Percentiles rank a stretch among this genome's conserved stretches.
These are phyloP conservation scores for Cyclaneusma minus DNA, from an alignment of 2,329 filamentous ascomycete species.

Conservation along the genomic window DNA sequence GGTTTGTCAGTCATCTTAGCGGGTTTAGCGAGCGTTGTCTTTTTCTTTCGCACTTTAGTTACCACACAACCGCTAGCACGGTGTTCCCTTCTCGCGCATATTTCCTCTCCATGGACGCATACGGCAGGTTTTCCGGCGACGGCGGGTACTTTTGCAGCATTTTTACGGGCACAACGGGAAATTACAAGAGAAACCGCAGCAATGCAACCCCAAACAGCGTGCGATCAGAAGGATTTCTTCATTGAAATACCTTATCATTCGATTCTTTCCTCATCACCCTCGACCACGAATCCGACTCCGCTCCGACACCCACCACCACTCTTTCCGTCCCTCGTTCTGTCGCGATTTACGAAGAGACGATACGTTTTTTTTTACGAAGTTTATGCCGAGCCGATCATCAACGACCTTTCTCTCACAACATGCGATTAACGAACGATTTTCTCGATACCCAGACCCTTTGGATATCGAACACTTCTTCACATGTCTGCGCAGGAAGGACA, in stretches of 20 bases:
- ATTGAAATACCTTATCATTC: conserved; percentile 8
- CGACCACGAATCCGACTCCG: conserved; percentile 46
- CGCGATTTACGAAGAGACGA: no score
- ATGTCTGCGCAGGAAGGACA: no score
- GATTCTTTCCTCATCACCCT: conserved; percentile 9
- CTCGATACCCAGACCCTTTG: no score
- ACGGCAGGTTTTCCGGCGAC: conserved; percentile 18
- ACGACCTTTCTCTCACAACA: no score
- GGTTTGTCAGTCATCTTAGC: conserved; percentile 34
- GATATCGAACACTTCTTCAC: no score
- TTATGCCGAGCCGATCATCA: no score
- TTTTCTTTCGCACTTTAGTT: conserved; percentile 35
- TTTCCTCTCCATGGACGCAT: conserved; percentile 13
- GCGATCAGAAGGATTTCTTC: conserved; percentile 17
- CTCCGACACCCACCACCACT: no score
- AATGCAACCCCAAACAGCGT: conserved; percentile 40
- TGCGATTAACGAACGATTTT: no score
- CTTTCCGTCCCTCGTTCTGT: no score
- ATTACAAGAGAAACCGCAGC: conserved; percentile 44
- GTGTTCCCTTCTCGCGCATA: conserved; percentile 13
- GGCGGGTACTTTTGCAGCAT: conserved; percentile 16
- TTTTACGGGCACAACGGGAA: conserved; percentile 21
- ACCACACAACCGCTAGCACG: conserved; percentile 17
- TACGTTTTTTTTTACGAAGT: no score
- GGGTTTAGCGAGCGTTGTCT: conserved; percentile 30